Evolutionary conservation across 2,329 filamentous ascomycete species (phyloP).

Genomic region (Apiospora arundinis): DNA sequence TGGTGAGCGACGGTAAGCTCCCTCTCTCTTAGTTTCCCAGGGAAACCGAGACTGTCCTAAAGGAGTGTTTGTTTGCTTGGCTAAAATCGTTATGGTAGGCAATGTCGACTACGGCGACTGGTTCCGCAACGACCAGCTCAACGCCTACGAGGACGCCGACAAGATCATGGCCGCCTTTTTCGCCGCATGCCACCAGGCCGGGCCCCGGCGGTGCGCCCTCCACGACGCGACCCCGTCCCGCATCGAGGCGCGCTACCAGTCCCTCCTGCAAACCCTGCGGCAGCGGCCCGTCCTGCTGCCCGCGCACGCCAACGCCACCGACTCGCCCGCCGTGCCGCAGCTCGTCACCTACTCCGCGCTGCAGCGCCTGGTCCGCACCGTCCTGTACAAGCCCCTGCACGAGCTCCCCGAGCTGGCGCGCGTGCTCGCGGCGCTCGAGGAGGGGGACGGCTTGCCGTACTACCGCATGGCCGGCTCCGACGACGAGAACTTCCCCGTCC

Average conservation of each 20-base stretch:
- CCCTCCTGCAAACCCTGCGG: background rate
- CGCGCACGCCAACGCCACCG: slow-evolving; percentile 35
- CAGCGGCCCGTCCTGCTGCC: slow-evolving; percentile 45
- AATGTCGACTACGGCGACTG: slow-evolving; percentile 63
- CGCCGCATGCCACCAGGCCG: slow-evolving; percentile 1
- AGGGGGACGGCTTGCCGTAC: slow-evolving; percentile 52
- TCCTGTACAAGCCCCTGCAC: slow-evolving; percentile 52
- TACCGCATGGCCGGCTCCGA: slow-evolving; percentile 37
- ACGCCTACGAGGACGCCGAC: slow-evolving; percentile 12
- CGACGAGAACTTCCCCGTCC: slow-evolving; percentile 20
- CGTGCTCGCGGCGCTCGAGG: slow-evolving; percentile 51
- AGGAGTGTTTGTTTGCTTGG: no score
- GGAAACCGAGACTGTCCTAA: no score
- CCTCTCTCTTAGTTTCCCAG: no score
- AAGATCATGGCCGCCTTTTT: slow-evolving; percentile 16
- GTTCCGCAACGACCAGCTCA: slow-evolving; percentile 41
- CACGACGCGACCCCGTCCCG: background rate
- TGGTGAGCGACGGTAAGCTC: slow-evolving; percentile 51
- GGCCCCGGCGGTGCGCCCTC: background rate
- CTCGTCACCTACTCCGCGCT: slow-evolving; percentile 58
- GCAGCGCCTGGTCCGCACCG: slow-evolving; percentile 48
- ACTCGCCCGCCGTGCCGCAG: slow-evolving; percentile 55
- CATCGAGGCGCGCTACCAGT: slow-evolving; percentile 7
- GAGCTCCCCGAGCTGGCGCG: slow-evolving; percentile 50
- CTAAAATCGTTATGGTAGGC: slow-evolving; percentile 32